Evolutionary conservation across 73 alveolate genomes (phyloP).

Genomic region (Paramecium sonneborni): DNA sequence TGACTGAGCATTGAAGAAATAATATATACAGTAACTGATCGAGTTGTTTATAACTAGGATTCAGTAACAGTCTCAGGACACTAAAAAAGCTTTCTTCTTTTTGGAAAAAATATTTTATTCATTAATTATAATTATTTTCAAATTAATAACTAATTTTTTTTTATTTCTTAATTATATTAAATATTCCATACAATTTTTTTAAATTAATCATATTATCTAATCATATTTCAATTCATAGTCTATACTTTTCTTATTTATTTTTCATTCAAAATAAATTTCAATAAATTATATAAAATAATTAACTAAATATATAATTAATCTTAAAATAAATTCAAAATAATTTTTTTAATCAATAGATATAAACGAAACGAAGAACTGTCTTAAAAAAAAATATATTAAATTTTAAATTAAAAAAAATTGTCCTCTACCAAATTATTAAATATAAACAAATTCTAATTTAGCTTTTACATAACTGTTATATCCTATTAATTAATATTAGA

Average conservation of each 20-base stretch:
- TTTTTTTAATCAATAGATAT: no score
- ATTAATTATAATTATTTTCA: not conserved
- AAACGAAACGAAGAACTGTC: no score
- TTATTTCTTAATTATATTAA: not conserved
- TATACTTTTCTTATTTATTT: no score
- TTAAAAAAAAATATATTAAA: not conserved
- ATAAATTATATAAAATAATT: no score
- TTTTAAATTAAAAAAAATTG: not conserved
- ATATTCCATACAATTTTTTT: no score
- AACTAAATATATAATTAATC: no score
- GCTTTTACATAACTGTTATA: not conserved
- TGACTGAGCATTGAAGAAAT: constrained; percentile 41
- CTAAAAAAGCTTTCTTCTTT: not conserved
- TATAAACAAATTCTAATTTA: not conserved
- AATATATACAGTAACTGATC: not conserved
- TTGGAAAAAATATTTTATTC: not conserved
- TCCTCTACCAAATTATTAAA: not conserved
- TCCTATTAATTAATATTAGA: not conserved
- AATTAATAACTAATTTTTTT: not conserved
- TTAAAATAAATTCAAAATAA: no score
- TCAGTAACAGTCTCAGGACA: not conserved
- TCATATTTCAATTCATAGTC: no score
- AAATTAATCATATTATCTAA: no score
- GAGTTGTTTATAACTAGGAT: not conserved
- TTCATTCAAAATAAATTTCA: no score